These are phyloP conservation scores for Cucurbita moschata DNA, from an alignment of 306 rosid genomes.

Conservation along the genomic window DNA sequence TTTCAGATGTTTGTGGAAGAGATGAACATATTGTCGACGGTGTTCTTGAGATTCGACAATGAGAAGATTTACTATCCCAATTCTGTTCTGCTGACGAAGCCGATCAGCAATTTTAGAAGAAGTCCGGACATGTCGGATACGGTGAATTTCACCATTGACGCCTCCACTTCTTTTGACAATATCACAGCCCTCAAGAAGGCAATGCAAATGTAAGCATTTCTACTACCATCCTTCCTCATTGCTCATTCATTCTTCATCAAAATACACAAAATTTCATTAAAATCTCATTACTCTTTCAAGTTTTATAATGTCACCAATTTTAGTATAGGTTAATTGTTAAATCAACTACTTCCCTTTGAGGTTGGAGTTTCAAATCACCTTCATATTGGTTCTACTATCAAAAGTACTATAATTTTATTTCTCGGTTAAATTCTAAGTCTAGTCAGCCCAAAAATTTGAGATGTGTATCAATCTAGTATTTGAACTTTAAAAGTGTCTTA, in stretches of 20 bases:
- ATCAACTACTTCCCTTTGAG: background rate
- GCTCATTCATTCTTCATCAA: background rate
- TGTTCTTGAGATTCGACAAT: constrained; percentile 32
- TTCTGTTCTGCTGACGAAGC: constrained; percentile 36
- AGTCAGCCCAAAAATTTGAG: too few species aligned
- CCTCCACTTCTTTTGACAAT: constrained; percentile 22
- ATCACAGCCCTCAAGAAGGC: constrained; percentile 31
- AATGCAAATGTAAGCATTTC: constrained; percentile 23
- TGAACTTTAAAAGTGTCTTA: too few species aligned
- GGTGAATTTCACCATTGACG: constrained; percentile 27
- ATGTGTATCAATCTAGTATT: too few species aligned
- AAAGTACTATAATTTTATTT: too few species aligned
- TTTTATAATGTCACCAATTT: background rate
- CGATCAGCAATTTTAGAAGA: constrained; percentile 36
- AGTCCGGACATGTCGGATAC: constrained; percentile 41
- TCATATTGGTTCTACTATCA: too few species aligned
- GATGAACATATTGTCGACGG: constrained; percentile 37
- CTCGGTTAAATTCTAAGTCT: too few species aligned
- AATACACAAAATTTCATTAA: background rate
- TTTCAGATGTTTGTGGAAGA: constrained; percentile 39
- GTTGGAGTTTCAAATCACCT: background rate
- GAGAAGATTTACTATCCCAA: constrained; percentile 44
- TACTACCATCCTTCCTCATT: background rate
- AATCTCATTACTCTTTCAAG: background rate
- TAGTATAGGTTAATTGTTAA: background rate